Percentiles rank a stretch among this genome's conserved stretches.
Evolutionary conservation across 495 filamentous ascomycete species (phyloP).

Genomic region (Podospora comata): DNA sequence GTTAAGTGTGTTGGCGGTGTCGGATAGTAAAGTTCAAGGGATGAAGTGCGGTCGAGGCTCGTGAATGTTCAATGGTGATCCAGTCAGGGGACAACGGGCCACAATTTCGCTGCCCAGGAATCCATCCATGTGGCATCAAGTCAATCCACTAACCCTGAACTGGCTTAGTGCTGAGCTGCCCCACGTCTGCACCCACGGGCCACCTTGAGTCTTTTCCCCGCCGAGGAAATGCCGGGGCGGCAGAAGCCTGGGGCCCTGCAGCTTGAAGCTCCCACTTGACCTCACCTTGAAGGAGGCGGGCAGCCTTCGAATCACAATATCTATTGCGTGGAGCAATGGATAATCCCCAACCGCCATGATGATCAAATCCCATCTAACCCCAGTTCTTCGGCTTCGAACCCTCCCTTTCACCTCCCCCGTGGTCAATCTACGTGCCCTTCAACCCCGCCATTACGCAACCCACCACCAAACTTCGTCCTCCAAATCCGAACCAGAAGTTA

Average conservation of each 20-base stretch:
- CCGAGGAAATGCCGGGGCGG: conserved; percentile 30
- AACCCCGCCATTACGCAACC: conserved; percentile 34
- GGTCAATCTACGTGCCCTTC: conserved; percentile 8
- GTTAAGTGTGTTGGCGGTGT: background rate
- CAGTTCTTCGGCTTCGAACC: background rate
- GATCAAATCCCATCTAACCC: background rate
- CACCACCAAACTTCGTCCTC: conserved; percentile 26
- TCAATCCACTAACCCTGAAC: conserved; percentile 22
- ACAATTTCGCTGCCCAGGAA: conserved; percentile 30
- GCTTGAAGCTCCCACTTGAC: conserved; percentile 8
- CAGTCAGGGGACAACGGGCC: conserved; percentile 28
- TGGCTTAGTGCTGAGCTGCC: conserved; percentile 16
- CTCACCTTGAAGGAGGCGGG: background rate
- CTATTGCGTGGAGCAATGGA: background rate
- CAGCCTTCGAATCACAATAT: background rate
- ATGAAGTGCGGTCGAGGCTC: conserved; percentile 7
- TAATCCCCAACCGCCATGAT: conserved; percentile 3
- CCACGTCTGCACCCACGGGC: conserved; percentile 12
- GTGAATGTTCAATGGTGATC: conserved; percentile 17
- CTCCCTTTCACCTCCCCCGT: conserved; percentile 1
- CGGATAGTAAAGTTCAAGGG: background rate
- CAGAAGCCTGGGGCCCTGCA: conserved; percentile 13
- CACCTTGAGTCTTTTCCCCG: conserved; percentile 3
- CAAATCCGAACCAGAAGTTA: conserved; percentile 11
- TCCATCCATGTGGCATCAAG: conserved; percentile 34